Percentiles rank a stretch among this genome's conserved stretches.
These are phyloP conservation scores for Sicyos edulis DNA, from an alignment of 306 rosid genomes.

Conservation along the genomic window DNA sequence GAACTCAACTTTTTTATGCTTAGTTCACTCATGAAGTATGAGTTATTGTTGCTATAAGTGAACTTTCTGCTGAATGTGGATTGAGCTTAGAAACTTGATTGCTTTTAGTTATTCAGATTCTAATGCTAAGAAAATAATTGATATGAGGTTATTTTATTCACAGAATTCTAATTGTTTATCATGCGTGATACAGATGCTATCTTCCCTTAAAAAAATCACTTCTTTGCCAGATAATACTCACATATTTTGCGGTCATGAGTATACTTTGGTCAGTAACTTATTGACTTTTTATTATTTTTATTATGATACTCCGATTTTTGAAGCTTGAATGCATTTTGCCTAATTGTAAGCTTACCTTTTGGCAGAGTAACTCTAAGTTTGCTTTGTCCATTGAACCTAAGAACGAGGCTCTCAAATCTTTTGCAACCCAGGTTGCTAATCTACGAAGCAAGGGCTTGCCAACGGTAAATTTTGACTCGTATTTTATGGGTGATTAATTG, in stretches of 20 bases:
- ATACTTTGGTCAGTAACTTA: constrained; percentile 60
- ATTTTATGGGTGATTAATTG: constrained; percentile 6
- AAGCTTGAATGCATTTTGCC: not conserved
- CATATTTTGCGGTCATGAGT: constrained; percentile 80
- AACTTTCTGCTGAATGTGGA: not conserved
- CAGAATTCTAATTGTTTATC: not conserved
- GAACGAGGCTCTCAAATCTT: constrained; percentile 77
- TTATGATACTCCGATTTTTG: not conserved
- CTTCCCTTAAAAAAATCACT: constrained; percentile 67
- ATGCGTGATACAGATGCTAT: constrained; percentile 57
- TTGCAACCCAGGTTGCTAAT: constrained; percentile 60
- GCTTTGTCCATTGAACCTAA: constrained; percentile 80
- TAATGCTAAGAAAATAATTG: not conserved
- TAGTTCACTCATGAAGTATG: not conserved
- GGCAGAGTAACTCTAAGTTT: constrained; percentile 79
- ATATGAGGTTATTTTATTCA: constrained; percentile 9
- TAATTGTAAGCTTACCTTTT: constrained; percentile 29
- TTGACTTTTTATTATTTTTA: not conserved
- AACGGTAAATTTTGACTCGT: constrained; percentile 46
- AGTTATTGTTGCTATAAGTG: not conserved
- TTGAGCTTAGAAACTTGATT: not conserved
- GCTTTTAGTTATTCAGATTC: constrained; percentile 2
- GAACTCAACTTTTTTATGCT: not conserved
- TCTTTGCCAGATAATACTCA: constrained; percentile 70
- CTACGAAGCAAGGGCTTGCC: constrained; percentile 76